Base-by-base conservation (phyloP, 495 filamentous ascomycete species). In the Neohortaea acidophila region DNA sequence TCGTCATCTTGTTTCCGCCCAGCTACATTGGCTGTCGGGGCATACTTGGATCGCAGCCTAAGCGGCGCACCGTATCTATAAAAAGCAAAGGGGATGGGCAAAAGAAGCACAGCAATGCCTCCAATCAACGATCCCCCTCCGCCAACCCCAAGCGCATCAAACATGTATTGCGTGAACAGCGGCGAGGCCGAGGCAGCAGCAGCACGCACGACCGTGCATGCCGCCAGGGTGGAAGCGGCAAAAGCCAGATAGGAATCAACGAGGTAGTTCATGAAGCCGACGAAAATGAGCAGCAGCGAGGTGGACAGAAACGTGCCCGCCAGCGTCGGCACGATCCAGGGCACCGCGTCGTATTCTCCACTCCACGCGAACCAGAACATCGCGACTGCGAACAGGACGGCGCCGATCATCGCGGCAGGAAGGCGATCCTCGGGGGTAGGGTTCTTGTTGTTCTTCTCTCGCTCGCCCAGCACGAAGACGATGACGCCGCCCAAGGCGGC, bases 321-420 rank as follows among this genome's bases (percentile, higher is more conserved):
- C 10, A 68, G 35, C 1, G 58, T 62, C 2, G 62, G 63, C 14
- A 67, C 64, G 32, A 59, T 60, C 63, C 65, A 69, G 39, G 63
- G 64, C 2, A 66, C 51, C 36, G 39, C 45, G 39, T 58, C 50
- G 25, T 53, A 47, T 4, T 49, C 35, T 20, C 21, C 36, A 2
- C 67, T 65, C 71, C 72, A 75, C 3, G 68, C 71, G 34, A 67
- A 69, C 58, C 71, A 59, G 54, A 77, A 77, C 41, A 38, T 39
- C 17, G 32, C 21, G 10, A 36, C 30, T 26, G 33, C 25, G 36
- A 77, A 73, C 8, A 69, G 45, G 1, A 77, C 48, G 0, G 65
- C 69, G 10, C 72, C 71, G 18, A 72, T 19, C 68, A 76, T 76
- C 40, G 12, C 72, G 50, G 46, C 18, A n/a, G 29, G 29, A 21